These are phyloP conservation scores for Malassezia furfur DNA, from an alignment of 1,284 basidiomycete genomes.

Conservation along the genomic window DNA sequence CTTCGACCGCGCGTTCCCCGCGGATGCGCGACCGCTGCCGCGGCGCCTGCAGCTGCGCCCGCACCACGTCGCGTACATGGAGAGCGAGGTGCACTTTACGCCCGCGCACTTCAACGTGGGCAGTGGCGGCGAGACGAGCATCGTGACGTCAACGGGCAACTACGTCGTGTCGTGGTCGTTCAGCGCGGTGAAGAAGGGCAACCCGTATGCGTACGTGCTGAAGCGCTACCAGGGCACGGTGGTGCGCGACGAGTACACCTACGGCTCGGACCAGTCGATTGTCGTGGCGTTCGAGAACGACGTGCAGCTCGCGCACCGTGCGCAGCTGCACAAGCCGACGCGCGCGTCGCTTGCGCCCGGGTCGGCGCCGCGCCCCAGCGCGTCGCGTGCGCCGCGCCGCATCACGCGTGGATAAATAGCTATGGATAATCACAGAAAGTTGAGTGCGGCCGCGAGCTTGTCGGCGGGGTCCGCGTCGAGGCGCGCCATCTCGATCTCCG, in stretches of 20 bases:
- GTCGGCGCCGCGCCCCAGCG: background rate
- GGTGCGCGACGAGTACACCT: constrained; percentile 35
- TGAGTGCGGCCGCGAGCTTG: constrained; percentile 47
- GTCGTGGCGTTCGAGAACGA: constrained; percentile 92
- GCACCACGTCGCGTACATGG: constrained; percentile 94
- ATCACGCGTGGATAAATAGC: constrained; percentile 4
- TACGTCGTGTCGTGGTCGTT: constrained; percentile 83
- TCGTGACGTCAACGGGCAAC: constrained; percentile 90
- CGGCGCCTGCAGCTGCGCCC: constrained; percentile 75
- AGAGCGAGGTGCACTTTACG: constrained; percentile 73
- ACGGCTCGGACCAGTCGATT: constrained; percentile 76
- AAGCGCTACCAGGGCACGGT: constrained; percentile 56
- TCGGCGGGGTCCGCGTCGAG: constrained; percentile 57
- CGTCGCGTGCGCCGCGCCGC: background rate
- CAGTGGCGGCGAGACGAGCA: constrained; percentile 70
- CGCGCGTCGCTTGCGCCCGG: constrained; percentile 48
- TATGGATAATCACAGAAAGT: constrained; percentile 8
- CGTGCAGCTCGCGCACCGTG: constrained; percentile 87
- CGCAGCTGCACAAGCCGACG: constrained; percentile 75
- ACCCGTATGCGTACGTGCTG: constrained; percentile 83
- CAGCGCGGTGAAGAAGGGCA: constrained; percentile 81
- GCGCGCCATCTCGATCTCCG: constrained; percentile 87
- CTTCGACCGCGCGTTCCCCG: constrained; percentile 92
- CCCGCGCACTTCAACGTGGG: constrained; percentile 91
- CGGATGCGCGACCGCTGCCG: constrained; percentile 82